Conservation (phyloP, 768 basidiomycete genomes). For the Rhodotorula taiwanensis region DNA sequence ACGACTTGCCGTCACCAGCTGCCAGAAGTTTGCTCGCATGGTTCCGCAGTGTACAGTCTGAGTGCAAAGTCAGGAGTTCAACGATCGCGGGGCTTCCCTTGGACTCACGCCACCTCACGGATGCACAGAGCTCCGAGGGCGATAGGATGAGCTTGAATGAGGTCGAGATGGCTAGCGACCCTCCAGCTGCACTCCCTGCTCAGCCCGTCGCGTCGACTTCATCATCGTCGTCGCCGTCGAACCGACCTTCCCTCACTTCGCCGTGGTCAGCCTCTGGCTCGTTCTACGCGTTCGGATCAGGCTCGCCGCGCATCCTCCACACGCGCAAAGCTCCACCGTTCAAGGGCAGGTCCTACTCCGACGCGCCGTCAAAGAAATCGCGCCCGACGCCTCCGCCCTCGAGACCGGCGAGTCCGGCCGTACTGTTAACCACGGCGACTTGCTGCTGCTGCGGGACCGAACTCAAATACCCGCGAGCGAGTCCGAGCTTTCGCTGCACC, state of each 20-base stretch:
- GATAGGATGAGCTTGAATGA: too few relatives aligned
- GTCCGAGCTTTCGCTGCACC: constrained; percentile 5
- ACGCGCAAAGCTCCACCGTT: constrained; percentile 7
- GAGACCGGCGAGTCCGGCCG: not conserved
- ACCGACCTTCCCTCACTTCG: not conserved
- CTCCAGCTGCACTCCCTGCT: constrained; percentile 4
- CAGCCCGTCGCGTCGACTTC: not conserved
- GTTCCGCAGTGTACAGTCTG: too few relatives aligned
- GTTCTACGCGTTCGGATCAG: constrained; percentile 14
- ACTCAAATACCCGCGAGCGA: constrained; percentile 7
- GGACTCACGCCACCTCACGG: too few relatives aligned
- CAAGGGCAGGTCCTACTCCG: not conserved
- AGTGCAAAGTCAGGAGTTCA: too few relatives aligned
- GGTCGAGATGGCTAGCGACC: not conserved
- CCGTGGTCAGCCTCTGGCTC: not conserved
- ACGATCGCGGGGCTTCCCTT: too few relatives aligned
- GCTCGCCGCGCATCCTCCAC: constrained; percentile 1
- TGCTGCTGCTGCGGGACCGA: constrained; percentile 21
- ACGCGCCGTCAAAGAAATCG: not conserved
- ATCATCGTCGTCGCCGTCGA: not conserved
- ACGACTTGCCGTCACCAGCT: not conserved
- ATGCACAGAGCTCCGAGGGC: too few relatives aligned
- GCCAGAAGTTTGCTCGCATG: too few relatives aligned
- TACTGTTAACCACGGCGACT: not conserved
- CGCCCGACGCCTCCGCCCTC: not conserved